These are phyloP conservation scores for Clavispora asparagi DNA, from an alignment of 805 yeast genomes.

Conservation along the genomic window DNA sequence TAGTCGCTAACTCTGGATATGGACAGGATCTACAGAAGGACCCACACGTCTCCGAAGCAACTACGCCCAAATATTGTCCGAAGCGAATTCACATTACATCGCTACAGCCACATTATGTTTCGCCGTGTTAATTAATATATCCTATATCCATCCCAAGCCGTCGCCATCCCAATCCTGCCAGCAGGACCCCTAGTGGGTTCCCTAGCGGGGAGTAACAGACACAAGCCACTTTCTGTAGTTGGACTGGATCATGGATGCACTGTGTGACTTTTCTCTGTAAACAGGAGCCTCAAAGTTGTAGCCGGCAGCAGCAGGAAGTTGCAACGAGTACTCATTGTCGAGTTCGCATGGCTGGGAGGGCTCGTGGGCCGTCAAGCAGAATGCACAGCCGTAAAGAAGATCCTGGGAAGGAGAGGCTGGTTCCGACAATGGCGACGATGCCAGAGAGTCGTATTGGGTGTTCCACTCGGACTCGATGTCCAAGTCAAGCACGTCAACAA, in stretches of 20 bases:
- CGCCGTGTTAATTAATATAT: background rate
- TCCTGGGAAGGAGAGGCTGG: constrained; percentile 8
- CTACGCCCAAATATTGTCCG: too few relatives aligned
- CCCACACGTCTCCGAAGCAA: too few relatives aligned
- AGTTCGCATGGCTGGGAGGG: constrained; percentile 12
- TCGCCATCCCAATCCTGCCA: background rate
- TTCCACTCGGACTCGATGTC: constrained; percentile 18
- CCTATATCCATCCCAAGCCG: background rate
- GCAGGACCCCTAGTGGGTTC: background rate
- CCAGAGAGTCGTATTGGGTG: constrained; percentile 13
- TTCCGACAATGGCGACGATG: constrained; percentile 2
- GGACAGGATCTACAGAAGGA: too few relatives aligned
- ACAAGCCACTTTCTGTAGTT: constrained; percentile 20
- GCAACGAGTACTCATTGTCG: constrained; percentile 9
- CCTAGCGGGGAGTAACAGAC: constrained; percentile 13
- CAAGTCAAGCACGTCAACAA: constrained; percentile 14
- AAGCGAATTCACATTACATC: too few relatives aligned
- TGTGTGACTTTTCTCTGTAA: constrained; percentile 6
- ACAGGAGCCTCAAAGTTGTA: constrained; percentile 8
- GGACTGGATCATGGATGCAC: constrained; percentile 9
- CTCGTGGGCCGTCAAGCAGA: constrained; percentile 13
- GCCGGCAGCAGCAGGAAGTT: constrained; percentile 9
- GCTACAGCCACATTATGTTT: background rate
- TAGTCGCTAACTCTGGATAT: too few relatives aligned
- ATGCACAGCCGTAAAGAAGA: constrained; percentile 15